Evolutionary conservation across 495 filamentous ascomycete genomes (phyloP), one percentile per base, ranked within the genome.

Genomic region (Endocarpon pusillum): DNA sequence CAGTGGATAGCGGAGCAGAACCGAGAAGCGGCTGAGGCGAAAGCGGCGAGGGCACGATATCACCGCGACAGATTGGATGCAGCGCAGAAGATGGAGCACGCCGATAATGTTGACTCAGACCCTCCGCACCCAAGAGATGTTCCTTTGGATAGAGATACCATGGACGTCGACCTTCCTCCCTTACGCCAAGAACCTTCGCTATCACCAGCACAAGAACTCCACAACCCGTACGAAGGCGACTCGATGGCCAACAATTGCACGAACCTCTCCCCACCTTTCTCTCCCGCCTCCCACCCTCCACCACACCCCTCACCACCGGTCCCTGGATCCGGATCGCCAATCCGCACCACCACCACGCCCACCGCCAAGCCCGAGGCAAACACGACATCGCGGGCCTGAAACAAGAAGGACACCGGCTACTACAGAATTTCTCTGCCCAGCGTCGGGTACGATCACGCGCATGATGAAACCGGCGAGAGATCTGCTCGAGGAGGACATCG

Each of bases 251-350:
- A 42, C 68, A 74, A 37, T 51, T 69, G 19, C 51, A 47, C 25
- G 83, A 91, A 45, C 59, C 66, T 10, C 52, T 78, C 23, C 42
- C 57, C 7, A 52, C 63, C 0, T 91, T 91, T 40, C 49, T 85
- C 2, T 38, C 51, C 3, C 74, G 81, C 9, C 57, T 83, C 0
- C 71, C 75, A 3, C 81, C 78, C 1, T 67, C 67, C 3, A 73
- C 57, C 4, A 76, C 73, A 1, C 40, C 46, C 6, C 16, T 37
- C 16, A 45, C 43, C 2, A 38, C 39, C 3, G 59, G 64, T 1
- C 64, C 63, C 1, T 89, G 80, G 76, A 77, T 91, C 24, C 78
- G 62, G 57, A 62, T 75, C 36, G 54, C 51, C 11, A 75, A 78
- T 44, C 75, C 75, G 0, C 51, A 46, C 32, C 19, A 21, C 20